phyloP scores from a whole-genome alignment of 2,329 filamentous ascomycete genomes.

The Reticulascus tulasneorum region DNA sequence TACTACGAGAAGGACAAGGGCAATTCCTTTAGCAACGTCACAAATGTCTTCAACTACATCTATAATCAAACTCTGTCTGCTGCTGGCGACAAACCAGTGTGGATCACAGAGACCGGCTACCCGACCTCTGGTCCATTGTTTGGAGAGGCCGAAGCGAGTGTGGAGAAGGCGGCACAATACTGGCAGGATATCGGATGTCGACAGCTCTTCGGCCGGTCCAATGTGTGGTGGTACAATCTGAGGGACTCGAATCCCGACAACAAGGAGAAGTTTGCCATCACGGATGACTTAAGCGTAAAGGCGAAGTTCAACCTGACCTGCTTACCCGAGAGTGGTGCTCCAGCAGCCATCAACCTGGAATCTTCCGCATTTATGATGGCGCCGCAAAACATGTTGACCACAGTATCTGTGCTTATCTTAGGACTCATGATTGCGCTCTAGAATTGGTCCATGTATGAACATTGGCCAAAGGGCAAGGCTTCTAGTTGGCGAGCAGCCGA shows the following conservation, averaged over 20 bases:
- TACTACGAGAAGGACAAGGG: constrained; percentile 43
- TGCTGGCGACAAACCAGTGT: constrained; percentile 38
- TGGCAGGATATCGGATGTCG: constrained; percentile 9
- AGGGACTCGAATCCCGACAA: constrained; percentile 6
- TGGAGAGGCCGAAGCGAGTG: constrained; percentile 37
- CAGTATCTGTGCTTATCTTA: no score
- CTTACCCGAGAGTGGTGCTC: no score
- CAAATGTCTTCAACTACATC: constrained; percentile 36
- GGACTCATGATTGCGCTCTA: no score
- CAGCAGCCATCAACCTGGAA: no score
- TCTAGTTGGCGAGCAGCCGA: no score
- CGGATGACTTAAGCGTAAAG: not conserved
- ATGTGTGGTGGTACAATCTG: constrained; percentile 13
- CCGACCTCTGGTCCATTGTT: constrained; percentile 45
- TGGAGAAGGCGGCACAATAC: constrained; percentile 36
- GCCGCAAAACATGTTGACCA: no score
- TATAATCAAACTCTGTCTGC: constrained; percentile 31
- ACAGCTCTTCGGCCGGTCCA: constrained; percentile 6
- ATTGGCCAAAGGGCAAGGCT: no score
- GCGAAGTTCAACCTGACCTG: not conserved
- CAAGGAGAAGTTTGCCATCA: not conserved
- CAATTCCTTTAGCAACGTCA: constrained; percentile 40
- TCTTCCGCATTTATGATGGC: no score
- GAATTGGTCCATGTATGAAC: no score
- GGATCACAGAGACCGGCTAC: constrained; percentile 55